A percentile compares a stretch with the other conserved stretches of the same genome.
phyloP scores from a whole-genome alignment of 306 rosid species.

The Abrus pulchellus region DNA sequence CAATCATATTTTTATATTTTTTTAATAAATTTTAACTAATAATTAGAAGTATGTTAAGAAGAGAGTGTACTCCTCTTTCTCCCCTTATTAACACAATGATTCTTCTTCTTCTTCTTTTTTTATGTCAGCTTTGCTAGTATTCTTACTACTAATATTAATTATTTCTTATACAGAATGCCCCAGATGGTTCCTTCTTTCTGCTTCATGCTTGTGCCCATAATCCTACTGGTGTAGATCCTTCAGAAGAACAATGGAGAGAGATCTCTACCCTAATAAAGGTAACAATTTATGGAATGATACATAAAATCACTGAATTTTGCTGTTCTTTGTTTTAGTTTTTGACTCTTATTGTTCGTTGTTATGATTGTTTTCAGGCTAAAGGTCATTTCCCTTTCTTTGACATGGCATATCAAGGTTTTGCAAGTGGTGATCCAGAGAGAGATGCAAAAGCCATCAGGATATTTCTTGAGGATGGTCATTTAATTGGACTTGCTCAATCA shows the following conservation, averaged over 20 bases:
- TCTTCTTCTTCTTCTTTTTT: too few species aligned
- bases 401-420: constrained; percentile 99
- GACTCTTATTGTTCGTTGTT: constrained; percentile 26
- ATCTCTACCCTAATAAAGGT: constrained; percentile 86
- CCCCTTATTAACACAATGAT: too few species aligned
- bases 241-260: constrained; percentile 95
- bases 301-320: constrained; percentile 23
- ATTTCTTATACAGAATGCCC: constrained; percentile 77
- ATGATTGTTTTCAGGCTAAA: constrained; percentile 69
- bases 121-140: constrained; percentile 38
- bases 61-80: too few species aligned
- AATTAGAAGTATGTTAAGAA: too few species aligned
- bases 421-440: constrained; percentile 91
- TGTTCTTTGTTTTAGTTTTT: constrained; percentile 3
- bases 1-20: too few species aligned
- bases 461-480: constrained; percentile 94
- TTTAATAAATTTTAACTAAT: too few species aligned
- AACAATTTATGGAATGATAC: constrained; percentile 29
- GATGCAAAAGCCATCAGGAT: constrained; percentile 89
- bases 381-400: constrained; percentile 95
- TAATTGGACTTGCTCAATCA: constrained; percentile 87
- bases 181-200: constrained; percentile 89
- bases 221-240: constrained; percentile 97
- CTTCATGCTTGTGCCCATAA: constrained; percentile 99
- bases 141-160: constrained; percentile 34